Conservation (phyloP, 2,329 filamentous ascomycete species). For the Aspergillus oerlinghausenensis region DNA sequence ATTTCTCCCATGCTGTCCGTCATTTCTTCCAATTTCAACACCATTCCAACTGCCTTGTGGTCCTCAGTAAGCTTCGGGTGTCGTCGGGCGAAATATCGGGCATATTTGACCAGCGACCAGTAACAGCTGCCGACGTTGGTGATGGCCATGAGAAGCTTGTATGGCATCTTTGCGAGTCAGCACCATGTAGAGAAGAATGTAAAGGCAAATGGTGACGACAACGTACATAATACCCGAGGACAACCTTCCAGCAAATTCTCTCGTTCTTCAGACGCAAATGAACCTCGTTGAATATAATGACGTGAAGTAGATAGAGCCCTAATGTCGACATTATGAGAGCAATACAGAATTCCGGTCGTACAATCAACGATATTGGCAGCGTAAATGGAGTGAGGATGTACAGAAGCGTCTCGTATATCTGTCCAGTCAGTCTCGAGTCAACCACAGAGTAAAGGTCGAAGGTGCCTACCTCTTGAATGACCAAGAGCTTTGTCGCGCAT, state of each 20-base stretch:
- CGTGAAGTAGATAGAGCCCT: conserved; percentile 42
- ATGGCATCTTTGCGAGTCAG: conserved; percentile 22
- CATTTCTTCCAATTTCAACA: conserved; percentile 20
- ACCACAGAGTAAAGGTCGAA: background rate
- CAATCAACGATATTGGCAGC: conserved; percentile 43
- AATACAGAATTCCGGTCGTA: conserved; percentile 39
- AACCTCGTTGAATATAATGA: conserved; percentile 46
- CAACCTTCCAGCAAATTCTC: conserved; percentile 36
- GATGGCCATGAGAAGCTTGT: conserved; percentile 43
- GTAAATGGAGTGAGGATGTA: conserved; percentile 45
- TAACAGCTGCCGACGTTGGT: conserved; percentile 43
- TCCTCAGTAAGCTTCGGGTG: conserved; percentile 49
- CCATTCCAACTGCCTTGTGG: conserved; percentile 36
- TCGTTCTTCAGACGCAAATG: conserved; percentile 45
- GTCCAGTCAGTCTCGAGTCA: background rate
- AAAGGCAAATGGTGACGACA: background rate
- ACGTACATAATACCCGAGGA: conserved; percentile 38
- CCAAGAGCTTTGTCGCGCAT: conserved; percentile 47
- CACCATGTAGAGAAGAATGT: too few relatives aligned
- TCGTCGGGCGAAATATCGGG: conserved; percentile 43
- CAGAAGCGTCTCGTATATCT: conserved; percentile 45
- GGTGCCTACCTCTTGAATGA: conserved; percentile 41
- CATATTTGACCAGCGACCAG: conserved; percentile 44
- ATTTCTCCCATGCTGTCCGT: background rate
- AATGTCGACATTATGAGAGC: conserved; percentile 35